Conservation (phyloP, 108 stramenopile genomes). For the Nitzschia palea region DNA sequence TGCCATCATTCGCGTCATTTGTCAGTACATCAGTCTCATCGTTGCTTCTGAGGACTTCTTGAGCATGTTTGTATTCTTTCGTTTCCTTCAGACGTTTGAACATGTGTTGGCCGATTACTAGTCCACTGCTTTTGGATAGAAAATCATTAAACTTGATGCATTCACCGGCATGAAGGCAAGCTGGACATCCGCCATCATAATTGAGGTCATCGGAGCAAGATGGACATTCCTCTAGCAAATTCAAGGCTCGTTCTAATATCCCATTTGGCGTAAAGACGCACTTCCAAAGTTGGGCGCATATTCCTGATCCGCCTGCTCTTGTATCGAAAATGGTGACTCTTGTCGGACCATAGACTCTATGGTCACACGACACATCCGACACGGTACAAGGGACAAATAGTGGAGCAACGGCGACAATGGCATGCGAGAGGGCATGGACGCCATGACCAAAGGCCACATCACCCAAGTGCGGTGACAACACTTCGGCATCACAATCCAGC, state of each 20-base stretch:
- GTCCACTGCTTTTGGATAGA: constrained; percentile 42
- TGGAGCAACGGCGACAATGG: constrained; percentile 88
- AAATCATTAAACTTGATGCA: constrained; percentile 79
- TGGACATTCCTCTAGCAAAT: constrained; percentile 68
- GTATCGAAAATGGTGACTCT: constrained; percentile 71
- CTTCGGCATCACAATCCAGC: constrained; percentile 83
- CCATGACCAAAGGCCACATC: constrained; percentile 63
- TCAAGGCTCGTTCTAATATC: constrained; percentile 62
- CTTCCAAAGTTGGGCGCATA: constrained; percentile 61
- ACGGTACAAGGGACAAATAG: constrained; percentile 83
- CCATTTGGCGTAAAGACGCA: constrained; percentile 44
- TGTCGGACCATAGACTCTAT: constrained; percentile 57
- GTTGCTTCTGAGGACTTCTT: not conserved
- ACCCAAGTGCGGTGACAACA: constrained; percentile 41
- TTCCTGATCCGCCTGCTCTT: constrained; percentile 77
- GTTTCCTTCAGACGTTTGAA: constrained; percentile 53
- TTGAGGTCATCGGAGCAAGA: constrained; percentile 48
- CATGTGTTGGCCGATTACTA: constrained; percentile 58
- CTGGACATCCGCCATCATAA: constrained; percentile 85
- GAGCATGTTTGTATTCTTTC: constrained; percentile 34
- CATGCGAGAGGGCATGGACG: constrained; percentile 92
- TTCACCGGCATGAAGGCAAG: constrained; percentile 66
- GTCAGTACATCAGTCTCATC: not conserved
- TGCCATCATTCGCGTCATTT: not conserved
- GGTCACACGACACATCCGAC: constrained; percentile 80